Evolutionary conservation across 2,329 filamentous ascomycete genomes (phyloP), one percentile per base, ranked within the genome.

Genomic region (Fusarium penzigii): DNA sequence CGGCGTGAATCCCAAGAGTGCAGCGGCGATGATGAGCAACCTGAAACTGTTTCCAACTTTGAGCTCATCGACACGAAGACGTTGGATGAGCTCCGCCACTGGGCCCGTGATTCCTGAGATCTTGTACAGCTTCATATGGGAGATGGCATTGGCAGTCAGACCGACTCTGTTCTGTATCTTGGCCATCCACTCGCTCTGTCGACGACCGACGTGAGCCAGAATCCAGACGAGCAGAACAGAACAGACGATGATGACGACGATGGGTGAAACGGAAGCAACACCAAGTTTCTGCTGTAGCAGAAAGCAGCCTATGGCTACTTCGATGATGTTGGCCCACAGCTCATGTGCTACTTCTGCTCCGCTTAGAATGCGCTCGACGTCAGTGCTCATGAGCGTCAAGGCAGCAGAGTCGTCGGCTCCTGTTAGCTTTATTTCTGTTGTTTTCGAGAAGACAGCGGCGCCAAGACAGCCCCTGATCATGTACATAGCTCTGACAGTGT

Each of bases 201-300:
- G 58, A 17, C 48, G 54, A 1, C 58, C 59, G 3, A 65, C 53
- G 9, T 57, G 36, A 1, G 38, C 42, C 17, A 67, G 39, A 1
- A 58, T 16, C 52, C 55, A 56, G 16, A 43, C 50, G 1, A 68
- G 42, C 2, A 60, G 9, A 3, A 56, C 25, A 2, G 59, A 56
- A 17, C 64, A 67, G 2, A 63, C 5, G 9, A 75, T 43, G 0
- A 78, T 74, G 3, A 79, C 66, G 0, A 72, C 70, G 6, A 83
- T 68, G 0, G 80, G 79, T 0, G 76, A 74, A 0, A 75, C 62
- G 39, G 78, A 82, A 0, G 78, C 77, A 1, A 69, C 65, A 0
- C 80, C 79, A 1, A 83, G 58, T 44, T 79, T 71, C 5, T 58
- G 59, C 17, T 80, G 67, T 1, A 84, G 66, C 0, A 83, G 67